Evolutionary conservation across 225 moss, liverwort and hornwort species (phyloP), one percentile per base, ranked within the genome.

Genomic region (Ulota crispa): DNA sequence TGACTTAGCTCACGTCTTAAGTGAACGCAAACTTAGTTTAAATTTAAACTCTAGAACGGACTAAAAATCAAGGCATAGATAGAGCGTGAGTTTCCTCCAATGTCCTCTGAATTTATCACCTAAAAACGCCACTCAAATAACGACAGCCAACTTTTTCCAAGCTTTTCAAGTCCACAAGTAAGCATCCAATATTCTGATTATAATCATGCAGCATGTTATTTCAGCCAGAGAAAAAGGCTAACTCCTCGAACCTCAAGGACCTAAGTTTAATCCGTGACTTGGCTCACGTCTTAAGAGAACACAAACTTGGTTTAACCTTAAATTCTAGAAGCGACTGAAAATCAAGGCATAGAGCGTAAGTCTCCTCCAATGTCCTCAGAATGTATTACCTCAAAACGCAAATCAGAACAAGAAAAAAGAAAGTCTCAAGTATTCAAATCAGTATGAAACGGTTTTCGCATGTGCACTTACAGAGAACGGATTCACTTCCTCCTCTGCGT

Each of bases 401-500:
- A 64, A 64, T 55, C 65, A 12, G 73, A 37, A 6, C 67, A 60
- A 73, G 47, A 60, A 72, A 72, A n/a, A 30, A 21, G 2, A 13
- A 43, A 43, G 23, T 57, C 56, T 5, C 45, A 6, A 16, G 9
- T 39, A 31, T 31, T 80, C 78, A 24, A 15, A 66, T 65, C 57
- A 10, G 15, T 73, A 54, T 42, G 32, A 61, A 65, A 14, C 64
- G 76, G 42, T 24, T 57, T 36, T 57, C 47, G 54, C 70, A 67
- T 37, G 45, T 62, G 45, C 28, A 85, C 95, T 95, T 84, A 95
- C 95, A 80, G 92, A 87, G 70, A 95, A 95, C 23, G 95, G 95
- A 64, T 95, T 93, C 76, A 95, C 92, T 88, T 95, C 92, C 39
- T 91, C 95, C 72, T 92, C 75, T 80, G 80, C 93, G 42, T 95